A percentile compares a stretch with the other conserved stretches of the same genome.
Conservation (phyloP, 257 asterid genomes). For the Mitragyna speciosa region DNA sequence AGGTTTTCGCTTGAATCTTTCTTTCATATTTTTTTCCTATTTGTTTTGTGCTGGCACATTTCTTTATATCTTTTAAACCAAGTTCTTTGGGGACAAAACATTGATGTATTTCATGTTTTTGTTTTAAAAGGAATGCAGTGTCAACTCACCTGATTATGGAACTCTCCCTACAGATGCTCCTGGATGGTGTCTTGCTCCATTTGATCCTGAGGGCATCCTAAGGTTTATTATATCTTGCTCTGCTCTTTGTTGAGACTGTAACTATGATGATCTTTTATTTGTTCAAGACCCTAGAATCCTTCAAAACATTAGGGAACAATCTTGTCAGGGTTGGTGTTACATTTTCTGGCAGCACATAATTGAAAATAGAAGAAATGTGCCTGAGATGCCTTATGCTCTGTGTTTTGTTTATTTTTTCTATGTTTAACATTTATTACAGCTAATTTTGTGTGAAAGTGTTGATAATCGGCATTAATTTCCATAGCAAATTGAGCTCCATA, state of each 20-base stretch:
- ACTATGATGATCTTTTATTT: slow-evolving; percentile 1
- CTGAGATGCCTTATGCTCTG: background rate
- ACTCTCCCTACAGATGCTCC: slow-evolving; percentile 78
- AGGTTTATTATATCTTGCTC: slow-evolving; percentile 45
- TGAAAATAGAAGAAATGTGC: background rate
- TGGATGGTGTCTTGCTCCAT: slow-evolving; percentile 91
- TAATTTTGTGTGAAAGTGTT: background rate
- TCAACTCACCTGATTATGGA: slow-evolving; percentile 89
- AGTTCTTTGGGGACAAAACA: background rate
- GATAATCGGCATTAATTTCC: background rate
- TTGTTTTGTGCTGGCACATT: slow-evolving; percentile 15
- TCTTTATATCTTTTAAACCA: background rate
- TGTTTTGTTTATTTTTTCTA: background rate
- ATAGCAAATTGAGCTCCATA: background rate
- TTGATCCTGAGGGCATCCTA: slow-evolving; percentile 91
- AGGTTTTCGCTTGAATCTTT: slow-evolving; percentile 39
- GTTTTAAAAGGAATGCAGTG: slow-evolving; percentile 67
- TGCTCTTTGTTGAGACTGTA: slow-evolving; percentile 5
- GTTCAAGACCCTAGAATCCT: background rate
- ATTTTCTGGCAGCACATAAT: background rate
- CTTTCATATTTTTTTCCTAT: too few species aligned
- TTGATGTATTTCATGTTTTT: background rate
- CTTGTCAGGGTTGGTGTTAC: background rate
- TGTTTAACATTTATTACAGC: background rate
- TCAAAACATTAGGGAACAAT: background rate